Evolutionary conservation across 2,329 filamentous ascomycete species (phyloP).

Genomic region (Neocucurbitaria cava): DNA sequence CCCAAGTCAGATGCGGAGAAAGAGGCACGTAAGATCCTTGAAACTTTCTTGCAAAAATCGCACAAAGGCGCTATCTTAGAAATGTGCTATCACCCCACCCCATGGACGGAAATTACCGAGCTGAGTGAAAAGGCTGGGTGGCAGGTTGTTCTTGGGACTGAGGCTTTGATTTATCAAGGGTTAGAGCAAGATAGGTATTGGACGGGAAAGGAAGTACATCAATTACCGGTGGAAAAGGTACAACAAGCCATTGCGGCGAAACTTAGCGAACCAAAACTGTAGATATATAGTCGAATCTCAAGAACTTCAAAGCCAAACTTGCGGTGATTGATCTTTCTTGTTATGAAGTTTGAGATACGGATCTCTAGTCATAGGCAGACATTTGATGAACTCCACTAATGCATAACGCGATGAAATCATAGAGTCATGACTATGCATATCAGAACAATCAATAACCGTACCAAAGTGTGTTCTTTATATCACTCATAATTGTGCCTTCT

Average conservation of each 20-base stretch:
- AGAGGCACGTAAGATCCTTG: slow-evolving; percentile 63
- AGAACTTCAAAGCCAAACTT: too few relatives aligned
- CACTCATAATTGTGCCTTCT: slow-evolving; percentile 13
- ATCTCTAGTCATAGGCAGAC: too few relatives aligned
- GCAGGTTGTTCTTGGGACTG: slow-evolving; percentile 77
- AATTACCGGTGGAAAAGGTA: slow-evolving; percentile 67
- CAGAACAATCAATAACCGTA: too few relatives aligned
- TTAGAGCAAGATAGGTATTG: slow-evolving; percentile 70
- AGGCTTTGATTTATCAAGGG: slow-evolving; percentile 79
- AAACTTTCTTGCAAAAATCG: slow-evolving; percentile 55
- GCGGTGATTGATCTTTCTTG: too few relatives aligned
- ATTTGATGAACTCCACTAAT: too few relatives aligned
- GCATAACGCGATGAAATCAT: background rate
- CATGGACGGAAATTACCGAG: slow-evolving; percentile 68
- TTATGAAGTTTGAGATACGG: too few relatives aligned
- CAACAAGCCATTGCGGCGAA: slow-evolving; percentile 59
- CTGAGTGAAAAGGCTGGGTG: slow-evolving; percentile 69
- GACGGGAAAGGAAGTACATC: slow-evolving; percentile 66
- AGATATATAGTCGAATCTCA: too few relatives aligned
- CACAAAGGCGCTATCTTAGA: slow-evolving; percentile 75
- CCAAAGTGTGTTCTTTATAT: too few relatives aligned
- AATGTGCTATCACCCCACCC: slow-evolving; percentile 82
- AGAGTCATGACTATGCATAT: background rate
- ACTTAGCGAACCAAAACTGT: slow-evolving; percentile 35
- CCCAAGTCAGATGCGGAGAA: slow-evolving; percentile 70